phyloP scores from a whole-genome alignment of 257 asterid species.

The Apocynum venetum region DNA sequence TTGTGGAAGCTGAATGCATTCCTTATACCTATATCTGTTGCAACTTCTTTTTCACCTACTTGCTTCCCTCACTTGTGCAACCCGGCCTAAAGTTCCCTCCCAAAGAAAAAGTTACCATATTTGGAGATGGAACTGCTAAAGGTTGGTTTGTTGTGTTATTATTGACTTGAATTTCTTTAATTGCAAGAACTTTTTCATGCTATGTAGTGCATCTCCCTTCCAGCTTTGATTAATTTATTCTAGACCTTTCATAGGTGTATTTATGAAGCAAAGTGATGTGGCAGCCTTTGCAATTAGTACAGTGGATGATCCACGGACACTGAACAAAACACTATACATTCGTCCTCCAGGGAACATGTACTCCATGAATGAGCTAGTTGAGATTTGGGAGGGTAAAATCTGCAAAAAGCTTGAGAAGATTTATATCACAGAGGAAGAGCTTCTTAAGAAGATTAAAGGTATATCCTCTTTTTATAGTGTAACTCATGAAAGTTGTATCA shows the following conservation, averaged over 20 bases:
- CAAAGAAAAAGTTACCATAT: constrained; percentile 64
- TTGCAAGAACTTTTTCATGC: background rate
- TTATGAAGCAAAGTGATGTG: constrained; percentile 71
- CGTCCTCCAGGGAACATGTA: constrained; percentile 75
- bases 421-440: constrained; percentile 52
- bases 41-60: constrained; percentile 71
- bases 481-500: background rate
- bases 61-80: constrained; percentile 84
- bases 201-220: too few relatives aligned
- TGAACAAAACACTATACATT: constrained; percentile 58
- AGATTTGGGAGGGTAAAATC: constrained; percentile 78
- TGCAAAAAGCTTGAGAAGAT: constrained; percentile 54
- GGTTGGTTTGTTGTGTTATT: constrained; percentile 28
- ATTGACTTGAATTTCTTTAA: background rate
- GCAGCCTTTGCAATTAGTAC: constrained; percentile 80
- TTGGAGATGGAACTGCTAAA: constrained; percentile 75
- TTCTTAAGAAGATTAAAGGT: constrained; percentile 64
- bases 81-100: constrained; percentile 72
- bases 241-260: constrained; percentile 42
- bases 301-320: constrained; percentile 67
- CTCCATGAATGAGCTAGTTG: constrained; percentile 75
- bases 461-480: constrained; percentile 2
- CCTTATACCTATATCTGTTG: constrained; percentile 81
- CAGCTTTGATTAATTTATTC: background rate
- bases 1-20: constrained; percentile 70